These are phyloP conservation scores for Hypoxylon lienhwacheense DNA, from an alignment of 495 filamentous ascomycete genomes.

Conservation along the genomic window DNA sequence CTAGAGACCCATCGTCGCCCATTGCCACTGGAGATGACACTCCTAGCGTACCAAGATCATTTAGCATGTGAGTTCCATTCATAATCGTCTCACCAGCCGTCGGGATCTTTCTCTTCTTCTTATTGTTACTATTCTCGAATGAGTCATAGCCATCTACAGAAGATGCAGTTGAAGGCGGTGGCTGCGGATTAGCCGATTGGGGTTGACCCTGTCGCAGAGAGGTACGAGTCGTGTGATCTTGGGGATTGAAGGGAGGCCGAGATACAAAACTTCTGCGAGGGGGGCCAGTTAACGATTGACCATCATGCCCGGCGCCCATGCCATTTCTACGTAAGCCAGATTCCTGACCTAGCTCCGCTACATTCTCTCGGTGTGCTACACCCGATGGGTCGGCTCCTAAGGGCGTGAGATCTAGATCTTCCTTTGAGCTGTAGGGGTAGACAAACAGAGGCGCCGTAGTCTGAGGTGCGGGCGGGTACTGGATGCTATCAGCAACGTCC, in stretches of 20 bases:
- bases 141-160: constrained; percentile 90
- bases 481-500: constrained; percentile 78
- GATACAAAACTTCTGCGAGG: constrained; percentile 30
- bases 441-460: constrained; percentile 72
- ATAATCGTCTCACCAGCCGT: constrained; percentile 67
- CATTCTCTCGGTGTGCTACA: constrained; percentile 37
- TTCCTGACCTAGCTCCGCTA: constrained; percentile 37
- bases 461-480: constrained; percentile 73
- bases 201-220: constrained; percentile 36
- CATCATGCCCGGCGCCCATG: constrained; percentile 43
- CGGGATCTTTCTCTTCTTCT: constrained; percentile 98
- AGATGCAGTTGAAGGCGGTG: constrained; percentile 53
- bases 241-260: constrained; percentile 32
- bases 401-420: constrained; percentile 41
- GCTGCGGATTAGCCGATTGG: constrained; percentile 49
- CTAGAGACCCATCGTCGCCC: constrained; percentile 37
- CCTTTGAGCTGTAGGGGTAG: constrained; percentile 61
- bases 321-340: constrained; percentile 34
- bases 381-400: constrained; percentile 23
- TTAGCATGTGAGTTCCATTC: constrained; percentile 56
- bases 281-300: constrained; percentile 40
- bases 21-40: constrained; percentile 28
- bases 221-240: constrained; percentile 32
- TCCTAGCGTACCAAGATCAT: constrained; percentile 46
- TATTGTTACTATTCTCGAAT: constrained; percentile 98